Evolutionary conservation across 768 basidiomycete species (phyloP).

Genomic region (Lentinula sp.): DNA sequence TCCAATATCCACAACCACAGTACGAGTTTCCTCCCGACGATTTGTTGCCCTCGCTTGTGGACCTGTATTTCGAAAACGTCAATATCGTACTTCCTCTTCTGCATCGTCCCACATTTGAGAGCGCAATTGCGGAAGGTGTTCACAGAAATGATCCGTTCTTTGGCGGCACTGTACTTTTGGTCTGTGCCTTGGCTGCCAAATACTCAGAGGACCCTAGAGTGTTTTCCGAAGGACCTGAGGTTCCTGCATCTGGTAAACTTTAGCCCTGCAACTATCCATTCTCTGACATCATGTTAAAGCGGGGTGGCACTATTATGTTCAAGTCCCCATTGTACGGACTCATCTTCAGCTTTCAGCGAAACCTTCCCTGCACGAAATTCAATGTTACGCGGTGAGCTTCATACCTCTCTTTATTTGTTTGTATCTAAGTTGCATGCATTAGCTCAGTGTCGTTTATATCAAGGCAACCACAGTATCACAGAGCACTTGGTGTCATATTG

Average conservation of each 20-base stretch:
- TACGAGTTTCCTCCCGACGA: slow-evolving; percentile 25
- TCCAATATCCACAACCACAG: slow-evolving; percentile 9
- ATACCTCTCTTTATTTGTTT: not conserved
- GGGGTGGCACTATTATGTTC: slow-evolving; percentile 64
- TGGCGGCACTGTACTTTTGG: slow-evolving; percentile 44
- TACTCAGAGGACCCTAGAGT: slow-evolving; percentile 60
- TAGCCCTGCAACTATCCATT: not conserved
- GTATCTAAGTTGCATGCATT: not conserved
- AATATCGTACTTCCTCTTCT: slow-evolving; percentile 37
- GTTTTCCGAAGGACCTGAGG: slow-evolving; percentile 37
- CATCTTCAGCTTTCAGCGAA: slow-evolving; percentile 47
- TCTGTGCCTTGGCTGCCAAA: slow-evolving; percentile 64
- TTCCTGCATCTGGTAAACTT: slow-evolving; percentile 20
- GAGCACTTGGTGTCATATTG: slow-evolving; percentile 57
- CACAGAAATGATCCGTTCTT: slow-evolving; percentile 34
- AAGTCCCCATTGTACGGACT: slow-evolving; percentile 55
- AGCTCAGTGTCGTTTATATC: slow-evolving; percentile 46
- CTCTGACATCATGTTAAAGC: slow-evolving; percentile 13
- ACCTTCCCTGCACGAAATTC: slow-evolving; percentile 66
- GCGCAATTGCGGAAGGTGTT: slow-evolving; percentile 19
- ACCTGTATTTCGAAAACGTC: slow-evolving; percentile 39
- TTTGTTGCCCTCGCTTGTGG: slow-evolving; percentile 35
- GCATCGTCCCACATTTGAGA: slow-evolving; percentile 31
- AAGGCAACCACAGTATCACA: slow-evolving; percentile 45
- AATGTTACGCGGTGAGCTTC: slow-evolving; percentile 55